Evolutionary conservation across 140 eudicot genomes (phyloP), one percentile per base, ranked within the genome.

Genomic region (Senecio squalidus): DNA sequence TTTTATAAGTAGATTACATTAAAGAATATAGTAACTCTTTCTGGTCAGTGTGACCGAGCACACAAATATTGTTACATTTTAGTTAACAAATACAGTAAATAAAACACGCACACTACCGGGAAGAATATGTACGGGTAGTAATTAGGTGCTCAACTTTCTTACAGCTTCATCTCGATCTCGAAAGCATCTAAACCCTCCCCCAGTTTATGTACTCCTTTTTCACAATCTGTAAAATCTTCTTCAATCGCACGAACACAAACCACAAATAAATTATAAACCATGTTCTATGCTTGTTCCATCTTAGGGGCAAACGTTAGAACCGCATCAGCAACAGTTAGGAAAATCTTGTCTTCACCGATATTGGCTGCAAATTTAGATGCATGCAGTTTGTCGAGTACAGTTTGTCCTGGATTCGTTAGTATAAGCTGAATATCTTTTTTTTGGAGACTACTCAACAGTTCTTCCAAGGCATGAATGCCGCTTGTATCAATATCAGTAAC

Each of bases 401-500:
- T 68, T 47, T 80, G 80, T 36, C 97, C 97, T 0, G 97, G 97
- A 62, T 89, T 89, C 29, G 97, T 88, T 56, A 89, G 56, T 28
- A 80, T 70, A 15, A 89, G 86, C 82, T 89, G 79, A 29, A 85
- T 57, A 2, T 80, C 69, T 64, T 60, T 89, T 69, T 89, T 89
- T 36, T 66, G 53, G 0, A 89, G 89, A 45, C 61, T 77, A 22
- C 45, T 34, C 41, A 72, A 16, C 17, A 89, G 44, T 64, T 89
- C 92, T 76, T 89, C 94, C 14, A 89, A 41, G 28, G 97, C 84
- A 70, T 85, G 95, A 61, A 82, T 85, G 16, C 97, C 97, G 58
- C 97, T 85, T 9, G 97, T 89, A 57, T 89, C 97, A 13, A 89
- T 85, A 47, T 89, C 97, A 3, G 86, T 80, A 24, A 89, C 95